Evolutionary conservation across 2,329 filamentous ascomycete species (phyloP).

Genomic region (Septoria linicola): DNA sequence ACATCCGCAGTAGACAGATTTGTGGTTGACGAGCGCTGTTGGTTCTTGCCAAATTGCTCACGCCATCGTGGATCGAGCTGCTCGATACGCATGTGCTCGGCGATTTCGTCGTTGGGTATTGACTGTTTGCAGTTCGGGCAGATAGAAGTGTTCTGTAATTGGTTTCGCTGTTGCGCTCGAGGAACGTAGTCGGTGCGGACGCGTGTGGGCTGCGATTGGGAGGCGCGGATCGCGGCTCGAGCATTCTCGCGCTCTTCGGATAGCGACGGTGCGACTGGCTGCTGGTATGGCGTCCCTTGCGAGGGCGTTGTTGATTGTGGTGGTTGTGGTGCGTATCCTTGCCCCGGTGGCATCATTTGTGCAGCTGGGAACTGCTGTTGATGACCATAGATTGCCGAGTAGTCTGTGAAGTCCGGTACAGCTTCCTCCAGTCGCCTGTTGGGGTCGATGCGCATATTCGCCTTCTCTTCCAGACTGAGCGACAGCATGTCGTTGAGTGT

Average conservation of each 20-base stretch:
- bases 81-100: constrained; percentile 93
- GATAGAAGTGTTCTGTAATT: constrained; percentile 62
- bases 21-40: constrained; percentile 78
- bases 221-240: constrained; percentile 69
- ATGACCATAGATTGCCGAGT: constrained; percentile 43
- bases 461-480: constrained; percentile 91
- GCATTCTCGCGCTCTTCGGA: constrained; percentile 56
- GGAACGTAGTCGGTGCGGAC: constrained; percentile 94
- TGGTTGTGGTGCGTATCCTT: constrained; percentile 31
- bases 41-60: constrained; percentile 87
- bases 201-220: constrained; percentile 57
- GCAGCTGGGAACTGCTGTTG: constrained; percentile 31
- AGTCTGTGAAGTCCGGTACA: constrained; percentile 71
- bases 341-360: constrained; percentile 28
- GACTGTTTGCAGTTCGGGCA: constrained; percentile 93
- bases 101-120: constrained; percentile 81
- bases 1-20: constrained; percentile 85
- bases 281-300: constrained; percentile 32
- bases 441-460: constrained; percentile 78
- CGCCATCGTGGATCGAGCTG: constrained; percentile 93
- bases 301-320: constrained; percentile 29
- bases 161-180: constrained; percentile 62
- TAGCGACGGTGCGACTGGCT: constrained; percentile 30
- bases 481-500: constrained; percentile 89
- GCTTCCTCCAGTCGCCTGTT: constrained; percentile 90